Conservation (phyloP, 768 basidiomycete species). For the Suillus weaverae region DNA sequence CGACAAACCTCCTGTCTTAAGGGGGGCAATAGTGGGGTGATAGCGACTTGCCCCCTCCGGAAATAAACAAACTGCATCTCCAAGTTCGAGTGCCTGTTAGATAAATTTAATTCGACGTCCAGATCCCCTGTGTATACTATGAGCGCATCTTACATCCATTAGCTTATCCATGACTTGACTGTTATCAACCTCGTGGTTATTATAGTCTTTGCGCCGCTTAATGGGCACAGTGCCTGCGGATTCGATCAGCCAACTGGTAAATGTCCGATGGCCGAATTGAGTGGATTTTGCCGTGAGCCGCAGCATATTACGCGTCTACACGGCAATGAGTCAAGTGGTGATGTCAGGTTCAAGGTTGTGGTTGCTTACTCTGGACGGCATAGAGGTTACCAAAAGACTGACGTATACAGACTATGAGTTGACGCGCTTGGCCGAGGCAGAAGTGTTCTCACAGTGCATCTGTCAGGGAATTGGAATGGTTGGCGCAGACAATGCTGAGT, state of each 20-base stretch:
- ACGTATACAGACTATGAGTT: background rate
- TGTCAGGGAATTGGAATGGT: conserved; percentile 84
- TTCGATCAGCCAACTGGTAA: conserved; percentile 90
- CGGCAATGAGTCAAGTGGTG: conserved; percentile 7
- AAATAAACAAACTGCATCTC: conserved; percentile 81
- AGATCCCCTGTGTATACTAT: conserved; percentile 7
- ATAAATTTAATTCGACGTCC: conserved; percentile 13
- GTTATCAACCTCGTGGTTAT: conserved; percentile 61
- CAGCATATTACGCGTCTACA: conserved; percentile 72
- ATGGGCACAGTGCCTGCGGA: conserved; percentile 86
- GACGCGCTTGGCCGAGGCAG: background rate
- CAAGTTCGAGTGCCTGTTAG: conserved; percentile 65
- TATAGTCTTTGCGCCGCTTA: conserved; percentile 70
- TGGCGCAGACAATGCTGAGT: conserved; percentile 76
- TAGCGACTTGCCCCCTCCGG: conserved; percentile 87
- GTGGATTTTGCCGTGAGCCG: conserved; percentile 88
- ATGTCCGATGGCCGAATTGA: conserved; percentile 78
- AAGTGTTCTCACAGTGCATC: conserved; percentile 70
- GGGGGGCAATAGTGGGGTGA: conserved; percentile 81
- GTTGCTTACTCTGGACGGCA: conserved; percentile 60
- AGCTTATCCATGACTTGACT: conserved; percentile 65
- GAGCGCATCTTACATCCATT: conserved; percentile 49
- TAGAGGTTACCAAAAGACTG: conserved; percentile 72
- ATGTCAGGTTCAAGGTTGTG: background rate
- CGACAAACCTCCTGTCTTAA: conserved; percentile 78